These are phyloP conservation scores for Brettanomyces sp. DNA, from an alignment of 805 yeast genomes.

Conservation along the genomic window DNA sequence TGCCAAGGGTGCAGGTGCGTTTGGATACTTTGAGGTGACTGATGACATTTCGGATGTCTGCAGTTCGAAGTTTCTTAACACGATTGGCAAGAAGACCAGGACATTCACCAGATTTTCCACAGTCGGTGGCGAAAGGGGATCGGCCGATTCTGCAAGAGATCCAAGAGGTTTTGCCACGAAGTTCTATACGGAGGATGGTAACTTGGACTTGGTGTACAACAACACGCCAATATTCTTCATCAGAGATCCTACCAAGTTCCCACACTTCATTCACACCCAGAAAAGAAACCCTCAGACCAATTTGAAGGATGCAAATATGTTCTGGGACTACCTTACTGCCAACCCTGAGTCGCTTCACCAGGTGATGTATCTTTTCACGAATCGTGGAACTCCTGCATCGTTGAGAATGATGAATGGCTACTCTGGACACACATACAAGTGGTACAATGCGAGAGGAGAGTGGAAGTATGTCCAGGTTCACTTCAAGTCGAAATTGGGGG, in stretches of 20 bases:
- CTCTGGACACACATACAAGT: constrained; percentile 78
- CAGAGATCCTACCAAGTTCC: constrained; percentile 80
- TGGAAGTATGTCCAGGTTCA: constrained; percentile 78
- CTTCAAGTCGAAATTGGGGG: constrained; percentile 52
- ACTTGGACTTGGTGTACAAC: constrained; percentile 77
- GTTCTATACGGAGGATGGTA: constrained; percentile 76
- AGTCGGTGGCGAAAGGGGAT: constrained; percentile 78
- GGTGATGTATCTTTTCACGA: constrained; percentile 63
- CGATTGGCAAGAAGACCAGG: constrained; percentile 73
- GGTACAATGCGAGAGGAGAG: constrained; percentile 67
- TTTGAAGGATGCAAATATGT: constrained; percentile 70
- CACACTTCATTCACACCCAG: constrained; percentile 82
- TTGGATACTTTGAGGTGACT: constrained; percentile 78
- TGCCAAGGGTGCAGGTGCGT: constrained; percentile 91
- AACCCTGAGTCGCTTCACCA: constrained; percentile 73
- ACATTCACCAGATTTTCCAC: constrained; percentile 73
- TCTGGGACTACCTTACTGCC: constrained; percentile 73
- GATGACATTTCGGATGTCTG: constrained; percentile 73
- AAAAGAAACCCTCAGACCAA: constrained; percentile 79
- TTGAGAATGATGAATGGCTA: constrained; percentile 76
- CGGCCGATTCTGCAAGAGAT: constrained; percentile 78
- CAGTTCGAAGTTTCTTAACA: constrained; percentile 58
- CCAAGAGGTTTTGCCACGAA: constrained; percentile 81
- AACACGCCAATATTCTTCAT: constrained; percentile 81
- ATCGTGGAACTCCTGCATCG: constrained; percentile 74